phyloP scores from a whole-genome alignment of 306 rosid species.

The Sicyos baderoa region DNA sequence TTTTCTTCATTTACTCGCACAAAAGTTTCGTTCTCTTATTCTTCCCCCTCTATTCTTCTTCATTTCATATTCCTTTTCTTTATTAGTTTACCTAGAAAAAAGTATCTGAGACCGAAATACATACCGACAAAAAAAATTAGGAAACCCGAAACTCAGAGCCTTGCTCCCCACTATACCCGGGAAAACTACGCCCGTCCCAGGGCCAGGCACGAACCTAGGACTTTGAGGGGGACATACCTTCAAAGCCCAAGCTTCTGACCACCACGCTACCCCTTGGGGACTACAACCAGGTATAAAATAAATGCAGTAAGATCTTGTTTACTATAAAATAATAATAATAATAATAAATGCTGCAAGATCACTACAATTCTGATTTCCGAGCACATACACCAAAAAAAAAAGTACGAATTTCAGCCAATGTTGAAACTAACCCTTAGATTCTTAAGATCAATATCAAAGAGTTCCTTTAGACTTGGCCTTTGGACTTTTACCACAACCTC shows the following conservation, averaged over 20 bases:
- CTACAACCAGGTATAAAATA: background rate
- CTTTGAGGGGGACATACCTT: no score
- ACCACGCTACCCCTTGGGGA: no score
- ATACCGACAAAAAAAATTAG: background rate
- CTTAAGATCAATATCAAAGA: slow-evolving; percentile 91
- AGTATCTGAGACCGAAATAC: background rate
- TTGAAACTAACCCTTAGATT: slow-evolving; percentile 82
- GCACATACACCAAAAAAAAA: background rate
- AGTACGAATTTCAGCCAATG: slow-evolving; percentile 21
- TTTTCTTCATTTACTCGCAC: background rate
- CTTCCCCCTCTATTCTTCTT: background rate
- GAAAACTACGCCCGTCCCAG: no score
- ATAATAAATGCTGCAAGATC: background rate
- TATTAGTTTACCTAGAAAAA: background rate
- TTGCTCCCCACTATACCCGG: no score
- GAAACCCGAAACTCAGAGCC: no score
- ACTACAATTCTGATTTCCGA: slow-evolving; percentile 4
- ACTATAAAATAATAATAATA: background rate
- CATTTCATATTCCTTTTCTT: background rate
- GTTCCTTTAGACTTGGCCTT: slow-evolving; percentile 95
- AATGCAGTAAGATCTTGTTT: background rate
- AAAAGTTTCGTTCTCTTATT: background rate
- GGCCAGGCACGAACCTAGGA: no score
- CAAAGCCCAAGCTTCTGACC: no score
- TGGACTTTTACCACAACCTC: slow-evolving; percentile 93